Evolutionary conservation across 164 flowering plant genomes (phyloP).

Genomic region (Stephania japonica): DNA sequence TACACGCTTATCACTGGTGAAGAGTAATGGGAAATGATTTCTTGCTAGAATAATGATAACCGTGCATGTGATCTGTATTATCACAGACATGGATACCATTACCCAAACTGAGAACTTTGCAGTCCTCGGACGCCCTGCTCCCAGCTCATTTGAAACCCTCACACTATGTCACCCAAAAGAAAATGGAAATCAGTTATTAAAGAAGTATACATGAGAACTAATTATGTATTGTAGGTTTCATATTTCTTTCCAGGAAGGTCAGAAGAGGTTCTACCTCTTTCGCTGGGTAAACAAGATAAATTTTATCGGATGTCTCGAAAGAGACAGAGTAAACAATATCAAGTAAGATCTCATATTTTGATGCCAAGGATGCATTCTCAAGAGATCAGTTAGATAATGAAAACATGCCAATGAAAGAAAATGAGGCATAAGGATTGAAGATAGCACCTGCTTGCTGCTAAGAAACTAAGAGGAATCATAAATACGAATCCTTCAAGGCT

Average conservation of each 20-base stretch:
- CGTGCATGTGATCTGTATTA: neutral
- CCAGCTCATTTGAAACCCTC: slow-evolving; percentile 13
- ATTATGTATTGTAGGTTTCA: too few species aligned
- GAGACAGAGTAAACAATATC: too few species aligned
- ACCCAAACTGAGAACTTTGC: slow-evolving; percentile 10
- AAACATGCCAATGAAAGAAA: neutral
- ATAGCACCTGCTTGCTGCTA: slow-evolving; percentile 4
- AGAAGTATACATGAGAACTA: too few species aligned
- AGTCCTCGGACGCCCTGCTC: slow-evolving; percentile 3
- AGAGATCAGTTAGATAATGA: too few species aligned
- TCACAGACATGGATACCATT: neutral
- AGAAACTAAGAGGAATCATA: slow-evolving; percentile 11
- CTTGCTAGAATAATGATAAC: neutral
- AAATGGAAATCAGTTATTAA: neutral
- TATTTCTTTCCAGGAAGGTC: too few species aligned
- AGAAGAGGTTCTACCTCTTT: too few species aligned
- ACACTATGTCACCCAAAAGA: neutral
- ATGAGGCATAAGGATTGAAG: neutral
- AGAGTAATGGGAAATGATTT: slow-evolving; percentile 1
- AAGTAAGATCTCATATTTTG: too few species aligned
- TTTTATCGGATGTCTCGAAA: too few species aligned
- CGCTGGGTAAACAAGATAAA: too few species aligned
- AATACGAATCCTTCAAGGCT: slow-evolving; percentile 1
- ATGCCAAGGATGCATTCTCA: too few species aligned
- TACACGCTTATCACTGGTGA: slow-evolving; percentile 6